Percentiles rank a stretch among this genome's conserved stretches.
Evolutionary conservation across 148 eudicot species (phyloP).

Genomic region (Chenopodium suecicum): DNA sequence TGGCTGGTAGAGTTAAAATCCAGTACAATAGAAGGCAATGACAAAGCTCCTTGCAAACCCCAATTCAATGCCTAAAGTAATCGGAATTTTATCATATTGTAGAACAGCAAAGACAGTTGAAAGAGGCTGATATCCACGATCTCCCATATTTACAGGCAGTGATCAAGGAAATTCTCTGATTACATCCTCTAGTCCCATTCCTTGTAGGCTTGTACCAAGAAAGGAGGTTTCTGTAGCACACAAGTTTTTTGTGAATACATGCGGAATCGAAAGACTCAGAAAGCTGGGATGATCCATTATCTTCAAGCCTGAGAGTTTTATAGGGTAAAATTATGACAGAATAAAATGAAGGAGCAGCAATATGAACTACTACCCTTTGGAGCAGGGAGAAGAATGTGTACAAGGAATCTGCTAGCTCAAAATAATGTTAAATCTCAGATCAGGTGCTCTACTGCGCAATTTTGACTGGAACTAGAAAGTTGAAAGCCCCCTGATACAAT

Average conservation of each 20-base stretch:
- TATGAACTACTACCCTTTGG: constrained; percentile 26
- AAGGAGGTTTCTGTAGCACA: constrained; percentile 20
- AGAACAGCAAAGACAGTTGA: constrained; percentile 14
- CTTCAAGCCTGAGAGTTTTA: constrained; percentile 26
- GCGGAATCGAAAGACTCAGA: constrained; percentile 25
- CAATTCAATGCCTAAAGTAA: constrained; percentile 12
- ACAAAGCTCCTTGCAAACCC: constrained; percentile 30
- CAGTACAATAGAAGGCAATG: constrained; percentile 22
- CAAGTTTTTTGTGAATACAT: constrained; percentile 24
- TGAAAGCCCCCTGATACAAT: constrained; percentile 13
- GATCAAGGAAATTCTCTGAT: constrained; percentile 27
- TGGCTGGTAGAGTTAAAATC: constrained; percentile 29
- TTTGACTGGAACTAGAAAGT: constrained; percentile 26
- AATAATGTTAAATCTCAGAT: constrained; percentile 20
- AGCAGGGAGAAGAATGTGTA: constrained; percentile 31
- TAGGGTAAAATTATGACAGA: constrained; percentile 13
- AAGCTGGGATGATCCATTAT: constrained; percentile 22
- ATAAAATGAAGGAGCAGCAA: constrained; percentile 17
- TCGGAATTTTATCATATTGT: constrained; percentile 15
- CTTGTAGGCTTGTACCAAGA: constrained; percentile 15
- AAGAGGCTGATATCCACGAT: constrained; percentile 9
- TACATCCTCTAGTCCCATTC: constrained; percentile 28
- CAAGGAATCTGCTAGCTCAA: constrained; percentile 27
- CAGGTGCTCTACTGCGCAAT: constrained; percentile 27
- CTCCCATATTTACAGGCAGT: constrained; percentile 20